Evolutionary conservation across 75 land plant genomes (phyloP), one percentile per base, ranked within the genome.

Genomic region (Picea glauca): DNA sequence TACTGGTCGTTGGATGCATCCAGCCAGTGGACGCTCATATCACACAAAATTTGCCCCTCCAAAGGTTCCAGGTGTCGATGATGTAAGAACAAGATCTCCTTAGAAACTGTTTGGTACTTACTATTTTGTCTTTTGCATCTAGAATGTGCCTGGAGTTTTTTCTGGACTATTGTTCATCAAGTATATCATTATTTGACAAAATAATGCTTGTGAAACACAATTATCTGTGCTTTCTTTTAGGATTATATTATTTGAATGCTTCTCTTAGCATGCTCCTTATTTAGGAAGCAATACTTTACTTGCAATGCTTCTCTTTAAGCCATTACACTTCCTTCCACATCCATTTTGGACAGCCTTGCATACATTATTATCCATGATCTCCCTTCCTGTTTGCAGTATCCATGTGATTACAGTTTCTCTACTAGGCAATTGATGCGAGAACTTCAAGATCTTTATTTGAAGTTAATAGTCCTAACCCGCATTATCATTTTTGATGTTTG

Each of bases 1-100:
- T 67, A 96, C 98, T 75, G 98, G 97, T 35, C 91, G 98, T 32
- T 96, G 98, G 98, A 92, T 96, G 76, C 98, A 96, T 78, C 90
- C 94, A 60, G 81, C 89, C 3, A 94, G 93, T 85, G 98, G 98
- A 32, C 80, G 98, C 56, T 87, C 90, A 9, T 96, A 96, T 78
- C 98, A 96, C 80, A 80, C 94, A 43, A 96, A 96, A 80, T 96
- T 89, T 84, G 97, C 98, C 20, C 98, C 98, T 79, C 96, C 98
- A 17, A 95, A 95, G 78, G 89, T 85, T 74, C 82, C 91, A 31
- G 98, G 98, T n/a, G 79, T 86, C 72, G 98, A 95, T 85, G 98
- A 95, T 90, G 97, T 94, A 86, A 90, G 90, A 76, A 9, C 2
- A 32, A 74, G 43, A 54, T n/a, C 33, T 66, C 8, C 57, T 61